Base-by-base conservation (phyloP, 2,329 filamentous ascomycete species). In the Colletotrichum sp. region DNA sequence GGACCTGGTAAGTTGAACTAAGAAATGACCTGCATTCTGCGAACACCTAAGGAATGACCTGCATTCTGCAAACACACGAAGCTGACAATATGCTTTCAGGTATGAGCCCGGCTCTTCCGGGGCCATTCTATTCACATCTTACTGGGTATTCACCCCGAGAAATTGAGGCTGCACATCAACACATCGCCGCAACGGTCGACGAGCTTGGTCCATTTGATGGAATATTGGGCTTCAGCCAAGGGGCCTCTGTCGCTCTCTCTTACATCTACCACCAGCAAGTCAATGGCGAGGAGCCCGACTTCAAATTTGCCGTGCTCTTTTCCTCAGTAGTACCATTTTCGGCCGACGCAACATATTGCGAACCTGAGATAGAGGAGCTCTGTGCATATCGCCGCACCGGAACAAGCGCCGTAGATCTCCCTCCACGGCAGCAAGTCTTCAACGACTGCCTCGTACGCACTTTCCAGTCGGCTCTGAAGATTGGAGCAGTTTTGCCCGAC, bases 201-300 rank as follows among this genome's bases (percentile, higher is more conserved):
- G 71, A 74, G 18, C 59, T 78, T 18, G 79, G 79, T 5, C 79
- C 79, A 1, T 79, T 80, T n/a, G 79, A 80, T 48, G 78, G 72
- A 22, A 67, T 78, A 22, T 8, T 80, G 9, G 78, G 79, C n/a
- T 80, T 80, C 62, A 79, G 78, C 16, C 76, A 79, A 52, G 79
- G 79, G 3, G 78, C 77, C 39, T 75, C 71, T 3, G 10, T 78
- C 4, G 75, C 77, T 1, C 48, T 65, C 5, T 75, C 67, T 3
- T 77, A 71, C 24, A 71, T 72, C 28, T 59, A 59, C 12, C 48
- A 72, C 52, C 75, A 75, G 6, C 75, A 72, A 34, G 52, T 62
- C 26, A 66, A 64, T 30, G 66, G 71, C 16, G 63, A 74, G 18
- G 68, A 74, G 5, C 52, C 62, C 1, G 66, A 69, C 16, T 76